Evolutionary conservation across 345 rosid genomes (phyloP), one percentile per base, ranked within the genome.

Genomic region (Populus tremula): DNA sequence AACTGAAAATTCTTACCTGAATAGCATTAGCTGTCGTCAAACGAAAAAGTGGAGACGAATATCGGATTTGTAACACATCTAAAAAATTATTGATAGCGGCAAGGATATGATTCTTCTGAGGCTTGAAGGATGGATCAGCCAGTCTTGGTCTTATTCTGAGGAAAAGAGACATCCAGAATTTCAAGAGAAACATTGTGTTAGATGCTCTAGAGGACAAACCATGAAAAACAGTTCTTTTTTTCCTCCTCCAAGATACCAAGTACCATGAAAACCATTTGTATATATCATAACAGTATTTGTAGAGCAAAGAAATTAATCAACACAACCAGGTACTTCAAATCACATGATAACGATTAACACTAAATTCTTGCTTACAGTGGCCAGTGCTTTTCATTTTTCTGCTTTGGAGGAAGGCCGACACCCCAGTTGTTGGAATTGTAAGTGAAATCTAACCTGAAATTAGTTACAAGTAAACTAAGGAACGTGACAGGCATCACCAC

Each of bases 21-120:
- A 95, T 90, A 68, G 90, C 89, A 78, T 89, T 88, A 65, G 93
- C 91, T 72, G 98, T 79, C 75, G 79, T 87, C 76, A 95, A 84
- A 66, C 94, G 92, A 81, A 95, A 91, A 83, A 93, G 98, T 0
- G 92, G 96, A 8, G 99, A 95, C 62, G 98, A 95, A 84, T 95
- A 95, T 76, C 97, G 90, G 54, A 95, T 92, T 49, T 86, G 83
- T 75, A 95, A 86, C 68, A 91, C 76, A 78, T 89, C 86, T 74
- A 77, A 76, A 82, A 93, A 95, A 82, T 89, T 93, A 71, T 90
- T 87, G 66, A 91, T 82, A 17, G 93, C 88, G 47, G 93, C 92
- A 70, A 91, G 86, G 77, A 95, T 91, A 83, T 91, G 94, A 69
- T 83, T 72, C 76, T 84, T 90, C 72, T 90, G 86, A 83, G 98